Percentiles rank a stretch among this genome's conserved stretches.
Conservation (phyloP, 192 early-diverging fungal species). For the Fimicolochytrium jonesii region DNA sequence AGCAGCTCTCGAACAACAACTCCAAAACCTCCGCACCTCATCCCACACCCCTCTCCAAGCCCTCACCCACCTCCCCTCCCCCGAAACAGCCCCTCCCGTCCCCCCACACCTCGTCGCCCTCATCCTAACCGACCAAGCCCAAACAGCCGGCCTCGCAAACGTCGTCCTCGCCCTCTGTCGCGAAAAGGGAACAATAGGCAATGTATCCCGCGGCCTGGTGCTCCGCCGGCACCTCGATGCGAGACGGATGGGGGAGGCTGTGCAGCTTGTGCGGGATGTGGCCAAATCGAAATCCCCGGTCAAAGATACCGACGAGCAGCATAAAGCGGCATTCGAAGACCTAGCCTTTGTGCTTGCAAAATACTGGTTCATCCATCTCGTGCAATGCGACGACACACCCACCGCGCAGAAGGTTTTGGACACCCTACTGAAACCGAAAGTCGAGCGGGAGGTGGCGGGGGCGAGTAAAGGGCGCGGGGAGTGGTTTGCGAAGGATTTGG, state of each 20-base stretch:
- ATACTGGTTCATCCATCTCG: conserved; percentile 33
- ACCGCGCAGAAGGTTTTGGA: conserved; percentile 29
- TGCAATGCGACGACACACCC: conserved; percentile 4
- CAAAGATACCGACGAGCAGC: neutral
- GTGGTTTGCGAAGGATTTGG: conserved; percentile 38
- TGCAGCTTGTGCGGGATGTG: conserved; percentile 28
- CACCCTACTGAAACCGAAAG: conserved; percentile 28
- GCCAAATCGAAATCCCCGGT: neutral
- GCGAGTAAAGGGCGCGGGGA: conserved; percentile 19
- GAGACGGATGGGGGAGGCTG: conserved; percentile 27
- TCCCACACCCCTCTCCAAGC: no score
- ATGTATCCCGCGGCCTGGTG: neutral
- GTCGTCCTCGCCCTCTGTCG: neutral
- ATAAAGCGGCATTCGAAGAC: conserved; percentile 38
- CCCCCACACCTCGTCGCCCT: neutral
- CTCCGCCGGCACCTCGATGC: conserved; percentile 5
- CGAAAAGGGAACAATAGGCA: neutral
- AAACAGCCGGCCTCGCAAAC: neutral
- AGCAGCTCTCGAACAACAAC: no score
- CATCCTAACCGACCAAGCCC: neutral
- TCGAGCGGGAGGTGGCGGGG: conserved; percentile 30
- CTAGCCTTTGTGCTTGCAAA: conserved; percentile 44
- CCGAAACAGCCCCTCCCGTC: neutral
- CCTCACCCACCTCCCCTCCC: no score
- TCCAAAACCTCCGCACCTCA: no score